Percentiles rank a stretch among this genome's conserved stretches.
phyloP scores from a whole-genome alignment of 139 green algal species.

The Mychonastes homosphaera region DNA sequence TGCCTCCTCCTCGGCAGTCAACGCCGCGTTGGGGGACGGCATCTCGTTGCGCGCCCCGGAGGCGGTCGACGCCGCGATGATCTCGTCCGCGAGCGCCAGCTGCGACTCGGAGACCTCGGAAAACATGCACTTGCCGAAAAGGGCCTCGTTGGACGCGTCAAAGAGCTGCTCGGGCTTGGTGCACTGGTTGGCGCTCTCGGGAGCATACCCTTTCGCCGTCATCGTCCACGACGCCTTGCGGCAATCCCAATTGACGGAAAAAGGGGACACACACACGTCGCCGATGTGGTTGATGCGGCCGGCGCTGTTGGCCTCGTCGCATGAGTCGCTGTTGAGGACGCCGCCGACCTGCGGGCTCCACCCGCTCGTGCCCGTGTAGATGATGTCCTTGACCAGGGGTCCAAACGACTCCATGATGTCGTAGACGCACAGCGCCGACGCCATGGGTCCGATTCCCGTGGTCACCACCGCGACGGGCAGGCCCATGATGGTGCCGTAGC shows the following conservation, averaged over 20 bases:
- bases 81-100: constrained; percentile 25
- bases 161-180: constrained; percentile 3
- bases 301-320: neutral
- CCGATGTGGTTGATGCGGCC: constrained; percentile 23
- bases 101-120: constrained; percentile 25
- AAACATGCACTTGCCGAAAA: constrained; percentile 44
- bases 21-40: neutral
- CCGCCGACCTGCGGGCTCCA: constrained; percentile 41
- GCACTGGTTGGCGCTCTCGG: constrained; percentile 49
- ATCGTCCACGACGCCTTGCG: constrained; percentile 6
- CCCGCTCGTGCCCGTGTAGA: constrained; percentile 49
- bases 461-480: constrained; percentile 24
- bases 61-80: constrained; percentile 14
- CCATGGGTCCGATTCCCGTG: constrained; percentile 38
- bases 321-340: constrained; percentile 23
- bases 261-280: constrained; percentile 37
- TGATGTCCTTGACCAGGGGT: constrained; percentile 26
- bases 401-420: constrained; percentile 38
- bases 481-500: constrained; percentile 23
- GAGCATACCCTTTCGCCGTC: constrained; percentile 8
- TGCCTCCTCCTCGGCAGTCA: neutral
- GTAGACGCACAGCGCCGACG: constrained; percentile 31
- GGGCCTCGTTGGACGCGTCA: neutral
- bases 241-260: constrained; percentile 42
- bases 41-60: constrained; percentile 1